Evolutionary conservation across 805 yeast species (phyloP), one percentile per base, ranked within the genome.

Genomic region (Pichia cephalocereana): DNA sequence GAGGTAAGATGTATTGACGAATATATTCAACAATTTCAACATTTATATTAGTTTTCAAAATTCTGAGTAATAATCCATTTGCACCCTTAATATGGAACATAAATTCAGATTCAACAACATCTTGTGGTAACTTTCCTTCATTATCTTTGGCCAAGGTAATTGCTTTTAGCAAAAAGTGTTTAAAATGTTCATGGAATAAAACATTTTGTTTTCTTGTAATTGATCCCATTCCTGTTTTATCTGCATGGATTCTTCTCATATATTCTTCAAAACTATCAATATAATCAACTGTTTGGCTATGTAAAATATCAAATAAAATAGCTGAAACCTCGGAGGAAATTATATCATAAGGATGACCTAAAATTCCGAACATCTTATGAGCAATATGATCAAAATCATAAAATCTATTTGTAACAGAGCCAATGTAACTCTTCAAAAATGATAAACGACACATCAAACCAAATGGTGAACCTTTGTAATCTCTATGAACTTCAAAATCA

Each of bases 281-380:
- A 1, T 50, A 40, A 11, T 44, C 50, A 5, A 38, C 38, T 2
- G 57, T 52, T 27, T 59, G 57, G 43, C 51, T 61, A 17, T 55
- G 42, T 11, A 63, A 27, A 41, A 56, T 43, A 44, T 59, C 73
- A 11, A 78, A 75, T 40, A 88, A 60, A 6, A 82, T 65, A 2
- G 78, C 70, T 0, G 90, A 91, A 44, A 85, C 68, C 45, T 80
- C 80, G 19, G 75, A 79, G 23, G 96, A 71, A 7, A 90, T 89
- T 11, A 79, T 77, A 48, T 81, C 82, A 59, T 85, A 85, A 7
- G 85, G 83, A 60, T 86, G 89, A 41, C 76, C 70, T 39, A 83
- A 61, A 31, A 75, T 69, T 1, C 62, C 62, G 55, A 79, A 67
- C 50, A 82, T 66, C 52, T 74, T 62, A 0, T 71, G 56, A 23